Conservation (phyloP, 2,329 filamentous ascomycete genomes). For the Dothidotthia symphoricarpi region DNA sequence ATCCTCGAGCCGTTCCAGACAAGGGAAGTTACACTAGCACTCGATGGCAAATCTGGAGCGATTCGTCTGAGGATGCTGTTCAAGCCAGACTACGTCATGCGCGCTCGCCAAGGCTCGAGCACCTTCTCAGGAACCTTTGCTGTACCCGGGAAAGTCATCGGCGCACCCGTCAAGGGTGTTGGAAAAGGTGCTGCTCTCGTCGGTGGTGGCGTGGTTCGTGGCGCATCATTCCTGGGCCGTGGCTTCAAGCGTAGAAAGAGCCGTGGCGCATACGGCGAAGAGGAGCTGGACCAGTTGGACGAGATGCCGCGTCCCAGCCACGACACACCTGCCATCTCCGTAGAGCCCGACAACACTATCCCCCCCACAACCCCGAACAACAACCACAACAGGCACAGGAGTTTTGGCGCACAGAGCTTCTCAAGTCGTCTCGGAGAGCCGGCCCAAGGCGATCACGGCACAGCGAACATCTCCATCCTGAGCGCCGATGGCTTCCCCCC, state of each 20-base stretch:
- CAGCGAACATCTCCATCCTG: slow-evolving; percentile 75
- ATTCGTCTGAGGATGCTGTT: slow-evolving; percentile 84
- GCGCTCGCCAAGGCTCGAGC: slow-evolving; percentile 82
- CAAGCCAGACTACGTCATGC: slow-evolving; percentile 86
- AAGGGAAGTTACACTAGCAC: slow-evolving; percentile 68
- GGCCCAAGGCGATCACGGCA: slow-evolving; percentile 61
- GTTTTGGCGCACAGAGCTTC: slow-evolving; percentile 45
- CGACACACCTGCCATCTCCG: slow-evolving; percentile 33
- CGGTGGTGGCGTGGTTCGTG: slow-evolving; percentile 79
- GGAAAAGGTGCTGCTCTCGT: slow-evolving; percentile 71
- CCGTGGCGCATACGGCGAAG: slow-evolving; percentile 44
- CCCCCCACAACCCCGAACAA: slow-evolving; percentile 23
- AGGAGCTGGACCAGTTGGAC: slow-evolving; percentile 44
- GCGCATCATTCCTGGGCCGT: slow-evolving; percentile 84
- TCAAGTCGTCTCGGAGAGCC: slow-evolving; percentile 31
- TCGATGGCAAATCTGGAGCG: slow-evolving; percentile 87
- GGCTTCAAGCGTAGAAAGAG: slow-evolving; percentile 74
- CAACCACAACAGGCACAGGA: slow-evolving; percentile 37
- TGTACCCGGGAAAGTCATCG: slow-evolving; percentile 83
- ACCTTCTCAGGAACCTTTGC: slow-evolving; percentile 92
- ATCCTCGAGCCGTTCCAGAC: slow-evolving; percentile 80
- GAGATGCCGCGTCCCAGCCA: slow-evolving; percentile 43
- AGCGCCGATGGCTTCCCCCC: slow-evolving; percentile 75
- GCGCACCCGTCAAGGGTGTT: slow-evolving; percentile 90
- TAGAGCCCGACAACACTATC: slow-evolving; percentile 25